Conservation (phyloP, 257 asterid genomes). For the Plantago ovata region DNA sequence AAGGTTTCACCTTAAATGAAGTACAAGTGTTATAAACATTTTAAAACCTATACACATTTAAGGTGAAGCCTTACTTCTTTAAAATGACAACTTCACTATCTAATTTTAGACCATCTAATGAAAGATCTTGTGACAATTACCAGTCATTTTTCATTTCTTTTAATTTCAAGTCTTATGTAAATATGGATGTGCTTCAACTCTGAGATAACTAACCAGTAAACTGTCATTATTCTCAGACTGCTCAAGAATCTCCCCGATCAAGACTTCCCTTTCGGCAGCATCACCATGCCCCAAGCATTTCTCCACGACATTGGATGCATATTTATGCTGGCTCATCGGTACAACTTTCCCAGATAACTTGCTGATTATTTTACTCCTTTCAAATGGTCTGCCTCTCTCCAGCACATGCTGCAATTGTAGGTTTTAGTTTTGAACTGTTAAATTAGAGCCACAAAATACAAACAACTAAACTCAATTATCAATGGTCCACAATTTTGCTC, state of each 20-base stretch:
- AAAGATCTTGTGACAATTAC: no score
- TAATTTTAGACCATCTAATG: no score
- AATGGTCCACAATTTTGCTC: not conserved
- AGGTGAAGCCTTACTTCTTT: no score
- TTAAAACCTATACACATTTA: no score
- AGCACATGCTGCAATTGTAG: constrained; percentile 60
- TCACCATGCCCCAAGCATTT: constrained; percentile 70
- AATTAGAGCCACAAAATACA: not conserved
- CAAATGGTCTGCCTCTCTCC: constrained; percentile 70
- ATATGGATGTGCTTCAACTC: not conserved
- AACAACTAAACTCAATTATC: not conserved
- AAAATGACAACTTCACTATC: no score
- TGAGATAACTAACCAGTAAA: constrained; percentile 46
- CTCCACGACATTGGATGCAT: constrained; percentile 86
- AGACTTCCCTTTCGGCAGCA: constrained; percentile 44
- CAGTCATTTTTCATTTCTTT: not conserved
- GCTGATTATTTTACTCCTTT: constrained; percentile 58
- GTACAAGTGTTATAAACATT: no score
- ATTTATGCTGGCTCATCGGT: constrained; percentile 80
- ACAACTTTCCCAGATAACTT: constrained; percentile 63
- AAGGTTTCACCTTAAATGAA: no score
- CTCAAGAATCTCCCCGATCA: constrained; percentile 72
- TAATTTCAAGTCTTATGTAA: not conserved
- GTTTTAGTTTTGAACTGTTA: constrained; percentile 12
- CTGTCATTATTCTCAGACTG: constrained; percentile 60